phyloP scores from a whole-genome alignment of 768 basidiomycete species.

The Boletellus emodensis region DNA sequence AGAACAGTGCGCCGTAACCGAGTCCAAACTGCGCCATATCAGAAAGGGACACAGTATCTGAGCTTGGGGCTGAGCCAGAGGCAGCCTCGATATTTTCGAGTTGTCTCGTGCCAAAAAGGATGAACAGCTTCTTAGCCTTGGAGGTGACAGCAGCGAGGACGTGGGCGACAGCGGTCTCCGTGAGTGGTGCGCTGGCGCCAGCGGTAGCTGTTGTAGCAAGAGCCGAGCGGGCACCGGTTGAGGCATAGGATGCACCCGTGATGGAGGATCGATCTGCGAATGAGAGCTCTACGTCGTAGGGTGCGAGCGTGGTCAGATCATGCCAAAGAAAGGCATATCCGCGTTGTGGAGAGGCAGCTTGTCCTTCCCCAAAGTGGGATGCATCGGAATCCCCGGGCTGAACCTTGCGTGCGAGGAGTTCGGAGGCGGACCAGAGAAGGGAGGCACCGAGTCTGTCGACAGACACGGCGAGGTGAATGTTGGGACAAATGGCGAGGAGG shows the following conservation, averaged over 20 bases:
- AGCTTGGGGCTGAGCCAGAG: conserved; percentile 1
- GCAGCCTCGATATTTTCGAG: conserved; percentile 48
- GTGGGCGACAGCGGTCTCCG: conserved; percentile 74
- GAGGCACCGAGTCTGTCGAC: conserved; percentile 85
- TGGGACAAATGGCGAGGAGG: conserved; percentile 65
- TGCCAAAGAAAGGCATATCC: conserved; percentile 84
- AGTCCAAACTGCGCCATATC: conserved; percentile 50
- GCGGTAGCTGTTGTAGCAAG: conserved; percentile 29
- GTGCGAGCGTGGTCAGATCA: conserved; percentile 79
- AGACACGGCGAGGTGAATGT: conserved; percentile 80
- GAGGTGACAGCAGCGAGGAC: conserved; percentile 84
- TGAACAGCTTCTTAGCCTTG: conserved; percentile 81
- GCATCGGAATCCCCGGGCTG: not conserved
- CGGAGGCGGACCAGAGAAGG: conserved; percentile 76
- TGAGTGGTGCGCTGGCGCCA: conserved; percentile 43
- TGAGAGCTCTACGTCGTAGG: conserved; percentile 77
- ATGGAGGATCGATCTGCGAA: conserved; percentile 63
- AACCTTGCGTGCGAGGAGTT: conserved; percentile 51
- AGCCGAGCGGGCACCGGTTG: conserved; percentile 24
- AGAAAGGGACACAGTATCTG: conserved; percentile 6
- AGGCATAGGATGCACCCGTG: conserved; percentile 43
- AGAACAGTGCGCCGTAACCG: conserved; percentile 66
- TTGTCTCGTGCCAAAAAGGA: conserved; percentile 64
- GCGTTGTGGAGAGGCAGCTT: conserved; percentile 25
- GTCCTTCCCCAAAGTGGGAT: not conserved